Evolutionary conservation across 371 early-diverging fungal species (phyloP).

Genomic region (Mortierella sp.): DNA sequence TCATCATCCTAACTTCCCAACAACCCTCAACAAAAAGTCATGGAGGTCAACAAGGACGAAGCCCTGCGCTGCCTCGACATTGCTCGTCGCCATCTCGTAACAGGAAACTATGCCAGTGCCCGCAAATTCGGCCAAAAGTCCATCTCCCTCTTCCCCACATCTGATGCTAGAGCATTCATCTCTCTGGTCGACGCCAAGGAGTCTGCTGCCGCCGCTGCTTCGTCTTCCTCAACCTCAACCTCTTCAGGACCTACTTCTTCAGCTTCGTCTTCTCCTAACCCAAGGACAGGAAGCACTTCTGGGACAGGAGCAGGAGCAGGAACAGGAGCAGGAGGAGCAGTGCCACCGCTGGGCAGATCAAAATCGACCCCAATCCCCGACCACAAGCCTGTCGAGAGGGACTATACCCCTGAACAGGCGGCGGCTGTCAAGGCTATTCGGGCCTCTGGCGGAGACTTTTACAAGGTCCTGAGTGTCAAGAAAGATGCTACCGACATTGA

Average conservation of each 20-base stretch:
- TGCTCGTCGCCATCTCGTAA: slow-evolving; percentile 75
- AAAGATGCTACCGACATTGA: slow-evolving; percentile 87
- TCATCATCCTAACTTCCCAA: too few species aligned
- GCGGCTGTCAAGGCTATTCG: slow-evolving; percentile 84
- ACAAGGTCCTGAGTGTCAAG: slow-evolving; percentile 88
- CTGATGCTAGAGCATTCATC: slow-evolving; percentile 73
- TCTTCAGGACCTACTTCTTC: slow-evolving; percentile 24
- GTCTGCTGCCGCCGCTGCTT: slow-evolving; percentile 21
- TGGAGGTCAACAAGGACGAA: slow-evolving; percentile 94
- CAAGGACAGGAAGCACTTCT: slow-evolving; percentile 42
- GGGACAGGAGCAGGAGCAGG: slow-evolving; percentile 19
- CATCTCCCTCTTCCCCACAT: slow-evolving; percentile 81
- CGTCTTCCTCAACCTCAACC: slow-evolving; percentile 13
- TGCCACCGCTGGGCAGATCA: slow-evolving; percentile 37
- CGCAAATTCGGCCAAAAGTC: slow-evolving; percentile 88
- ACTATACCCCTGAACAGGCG: slow-evolving; percentile 85
- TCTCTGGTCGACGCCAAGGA: slow-evolving; percentile 59
- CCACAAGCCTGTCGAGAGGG: slow-evolving; percentile 61
- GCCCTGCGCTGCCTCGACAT: slow-evolving; percentile 84
- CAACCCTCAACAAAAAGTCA: slow-evolving; percentile 48
- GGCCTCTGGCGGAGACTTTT: slow-evolving; percentile 86
- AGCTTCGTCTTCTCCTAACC: slow-evolving; percentile 27
- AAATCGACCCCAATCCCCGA: slow-evolving; percentile 22
- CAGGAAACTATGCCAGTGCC: slow-evolving; percentile 78
- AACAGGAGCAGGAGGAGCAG: slow-evolving; percentile 18